A percentile compares a stretch with the other conserved stretches of the same genome.
Evolutionary conservation across 2,329 filamentous ascomycete genomes (phyloP).

Genomic region (Colletotrichum paranaense): DNA sequence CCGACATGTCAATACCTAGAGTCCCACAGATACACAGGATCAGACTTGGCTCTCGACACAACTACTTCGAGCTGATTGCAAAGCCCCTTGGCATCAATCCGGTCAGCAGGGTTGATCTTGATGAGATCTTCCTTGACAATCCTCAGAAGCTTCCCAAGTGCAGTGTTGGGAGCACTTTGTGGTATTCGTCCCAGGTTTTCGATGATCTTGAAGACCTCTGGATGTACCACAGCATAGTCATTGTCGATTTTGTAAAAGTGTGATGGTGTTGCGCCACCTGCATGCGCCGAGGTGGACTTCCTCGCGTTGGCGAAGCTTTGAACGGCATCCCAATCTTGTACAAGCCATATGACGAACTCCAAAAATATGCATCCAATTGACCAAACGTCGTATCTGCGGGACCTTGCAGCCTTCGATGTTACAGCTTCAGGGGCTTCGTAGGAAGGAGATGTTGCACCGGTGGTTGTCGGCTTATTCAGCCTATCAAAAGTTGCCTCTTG

Average conservation of each 20-base stretch:
- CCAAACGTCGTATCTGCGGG: slow-evolving; percentile 41
- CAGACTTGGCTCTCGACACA: neutral
- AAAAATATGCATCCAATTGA: slow-evolving; percentile 41
- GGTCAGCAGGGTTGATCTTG: neutral
- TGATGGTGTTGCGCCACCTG: neutral
- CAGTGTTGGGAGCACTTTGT: neutral
- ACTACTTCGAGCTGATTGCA: neutral
- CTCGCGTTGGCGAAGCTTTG: neutral
- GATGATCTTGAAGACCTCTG: neutral
- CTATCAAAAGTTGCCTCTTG: neutral
- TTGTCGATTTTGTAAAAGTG: neutral
- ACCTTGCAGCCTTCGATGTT: neutral
- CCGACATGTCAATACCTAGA: too few relatives aligned
- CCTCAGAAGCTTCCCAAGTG: neutral
- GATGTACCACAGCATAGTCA: neutral
- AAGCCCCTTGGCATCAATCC: neutral
- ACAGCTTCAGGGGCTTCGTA: neutral
- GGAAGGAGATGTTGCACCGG: neutral
- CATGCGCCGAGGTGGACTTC: neutral
- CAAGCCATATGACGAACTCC: slow-evolving; percentile 40
- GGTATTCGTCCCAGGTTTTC: neutral
- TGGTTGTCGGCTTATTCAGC: neutral
- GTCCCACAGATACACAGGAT: too few relatives aligned
- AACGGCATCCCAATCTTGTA: neutral
- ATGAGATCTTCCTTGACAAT: neutral